Percentiles rank a stretch among this genome's conserved stretches.
Evolutionary conservation across 2,329 filamentous ascomycete species (phyloP).

Genomic region (Dothidotthia symphoricarpi): DNA sequence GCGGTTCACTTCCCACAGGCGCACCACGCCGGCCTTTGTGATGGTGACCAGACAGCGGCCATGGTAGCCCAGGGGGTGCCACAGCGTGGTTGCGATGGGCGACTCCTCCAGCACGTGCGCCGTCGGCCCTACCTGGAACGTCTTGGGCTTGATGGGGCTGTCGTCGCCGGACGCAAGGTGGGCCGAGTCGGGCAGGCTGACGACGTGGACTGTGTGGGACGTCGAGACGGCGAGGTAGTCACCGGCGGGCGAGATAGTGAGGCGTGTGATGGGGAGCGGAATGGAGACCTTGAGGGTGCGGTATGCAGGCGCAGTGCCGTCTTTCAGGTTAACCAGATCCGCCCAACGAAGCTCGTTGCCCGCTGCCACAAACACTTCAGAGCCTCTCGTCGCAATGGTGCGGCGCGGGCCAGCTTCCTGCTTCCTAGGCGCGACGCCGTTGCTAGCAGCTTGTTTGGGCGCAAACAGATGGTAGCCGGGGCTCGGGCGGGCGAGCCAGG

Average conservation of each 20-base stretch:
- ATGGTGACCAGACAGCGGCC: conserved; percentile 83
- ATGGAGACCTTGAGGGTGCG: conserved; percentile 69
- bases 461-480: conserved; percentile 77
- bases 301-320: conserved; percentile 36
- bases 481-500: conserved; percentile 78
- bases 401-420: conserved; percentile 45
- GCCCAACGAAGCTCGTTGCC: conserved; percentile 92
- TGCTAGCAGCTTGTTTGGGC: conserved; percentile 46
- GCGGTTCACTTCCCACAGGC: conserved; percentile 86
- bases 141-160: conserved; percentile 72
- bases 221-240: conserved; percentile 84
- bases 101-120: conserved; percentile 86
- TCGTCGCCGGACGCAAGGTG: conserved; percentile 69
- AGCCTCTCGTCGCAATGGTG: conserved; percentile 76
- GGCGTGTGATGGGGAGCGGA: conserved; percentile 78
- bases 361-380: conserved; percentile 83
- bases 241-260: conserved; percentile 77
- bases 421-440: conserved; percentile 26
- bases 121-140: conserved; percentile 87
- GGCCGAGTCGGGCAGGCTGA: conserved; percentile 76
- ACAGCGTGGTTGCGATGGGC: conserved; percentile 75
- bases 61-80: conserved; percentile 87
- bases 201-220: conserved; percentile 82
- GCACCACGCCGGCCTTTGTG: conserved; percentile 81
- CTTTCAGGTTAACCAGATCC: conserved; percentile 77